phyloP scores from a whole-genome alignment of 176 grass and related monocot genomes.

The Saccharum officinarum region DNA sequence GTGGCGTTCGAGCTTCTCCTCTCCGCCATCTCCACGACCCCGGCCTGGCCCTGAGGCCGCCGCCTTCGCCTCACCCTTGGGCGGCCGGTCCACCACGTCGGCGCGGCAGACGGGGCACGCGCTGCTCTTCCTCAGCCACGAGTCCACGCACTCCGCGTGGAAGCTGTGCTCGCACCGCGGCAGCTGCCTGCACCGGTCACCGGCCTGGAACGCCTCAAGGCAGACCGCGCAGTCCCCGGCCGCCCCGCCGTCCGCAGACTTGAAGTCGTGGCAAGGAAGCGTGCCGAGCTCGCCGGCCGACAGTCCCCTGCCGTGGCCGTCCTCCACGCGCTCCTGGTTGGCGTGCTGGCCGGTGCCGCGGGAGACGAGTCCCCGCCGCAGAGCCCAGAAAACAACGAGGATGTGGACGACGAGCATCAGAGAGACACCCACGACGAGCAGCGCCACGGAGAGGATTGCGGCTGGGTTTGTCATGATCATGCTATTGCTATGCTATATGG shows the following conservation, averaged over 20 bases:
- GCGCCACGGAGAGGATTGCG: constrained; percentile 21
- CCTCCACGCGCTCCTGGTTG: not conserved
- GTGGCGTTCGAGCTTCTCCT: not conserved
- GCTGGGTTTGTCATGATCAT: not conserved
- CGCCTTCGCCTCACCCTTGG: not conserved
- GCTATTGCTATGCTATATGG: not conserved
- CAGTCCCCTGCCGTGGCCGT: constrained; percentile 10
- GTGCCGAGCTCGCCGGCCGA: constrained; percentile 32
- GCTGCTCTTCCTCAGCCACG: constrained; percentile 58
- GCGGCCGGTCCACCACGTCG: constrained; percentile 12
- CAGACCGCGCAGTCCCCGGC: constrained; percentile 56
- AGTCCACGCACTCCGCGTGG: constrained; percentile 65
- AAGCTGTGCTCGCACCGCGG: constrained; percentile 70
- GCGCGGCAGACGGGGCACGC: constrained; percentile 64
- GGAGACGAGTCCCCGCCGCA: constrained; percentile 6
- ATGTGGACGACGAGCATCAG: constrained; percentile 38
- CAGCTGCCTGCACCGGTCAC: constrained; percentile 55
- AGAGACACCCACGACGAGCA: constrained; percentile 21
- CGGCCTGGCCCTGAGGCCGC: not conserved
- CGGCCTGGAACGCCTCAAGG: constrained; percentile 47
- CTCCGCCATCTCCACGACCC: not conserved
- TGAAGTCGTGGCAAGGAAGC: constrained; percentile 56
- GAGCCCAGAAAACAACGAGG: constrained; percentile 24
- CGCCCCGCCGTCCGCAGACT: not conserved
- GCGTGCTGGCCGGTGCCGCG: not conserved